phyloP scores from a whole-genome alignment of 306 rosid species.

The Cucumis hystrix region DNA sequence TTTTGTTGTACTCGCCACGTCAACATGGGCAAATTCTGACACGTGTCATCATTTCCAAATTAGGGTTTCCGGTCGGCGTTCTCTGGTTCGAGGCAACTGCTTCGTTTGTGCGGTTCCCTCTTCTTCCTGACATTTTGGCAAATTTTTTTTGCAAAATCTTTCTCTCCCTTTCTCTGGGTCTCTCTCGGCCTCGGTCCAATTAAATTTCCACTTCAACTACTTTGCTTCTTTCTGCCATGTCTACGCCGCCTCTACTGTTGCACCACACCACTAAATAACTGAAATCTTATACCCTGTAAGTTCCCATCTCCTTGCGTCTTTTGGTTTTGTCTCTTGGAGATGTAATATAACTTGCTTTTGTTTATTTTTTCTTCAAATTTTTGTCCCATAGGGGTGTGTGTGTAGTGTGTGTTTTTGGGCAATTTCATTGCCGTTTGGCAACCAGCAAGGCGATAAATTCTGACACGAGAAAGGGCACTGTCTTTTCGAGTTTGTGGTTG shows the following conservation, averaged over 20 bases:
- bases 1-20: neutral
- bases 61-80: slow-evolving; percentile 4
- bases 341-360: neutral
- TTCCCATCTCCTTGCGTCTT: neutral
- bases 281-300: neutral
- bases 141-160: neutral
- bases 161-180: neutral
- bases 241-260: slow-evolving; percentile 30
- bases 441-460: neutral
- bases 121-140: slow-evolving; percentile 21
- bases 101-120: slow-evolving; percentile 20
- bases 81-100: neutral
- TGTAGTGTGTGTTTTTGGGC: neutral
- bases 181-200: neutral
- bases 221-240: slow-evolving; percentile 39
- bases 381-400: neutral
- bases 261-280: neutral
- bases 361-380: neutral
- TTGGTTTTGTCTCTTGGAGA: neutral
- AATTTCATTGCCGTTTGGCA: neutral
- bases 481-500: neutral
- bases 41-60: neutral
- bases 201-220: slow-evolving; percentile 30
- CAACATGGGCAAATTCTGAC: neutral
- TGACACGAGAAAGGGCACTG: neutral